Base-by-base conservation (phyloP, 371 early-diverging fungal species). In the Rhizomucor pusillus region DNA sequence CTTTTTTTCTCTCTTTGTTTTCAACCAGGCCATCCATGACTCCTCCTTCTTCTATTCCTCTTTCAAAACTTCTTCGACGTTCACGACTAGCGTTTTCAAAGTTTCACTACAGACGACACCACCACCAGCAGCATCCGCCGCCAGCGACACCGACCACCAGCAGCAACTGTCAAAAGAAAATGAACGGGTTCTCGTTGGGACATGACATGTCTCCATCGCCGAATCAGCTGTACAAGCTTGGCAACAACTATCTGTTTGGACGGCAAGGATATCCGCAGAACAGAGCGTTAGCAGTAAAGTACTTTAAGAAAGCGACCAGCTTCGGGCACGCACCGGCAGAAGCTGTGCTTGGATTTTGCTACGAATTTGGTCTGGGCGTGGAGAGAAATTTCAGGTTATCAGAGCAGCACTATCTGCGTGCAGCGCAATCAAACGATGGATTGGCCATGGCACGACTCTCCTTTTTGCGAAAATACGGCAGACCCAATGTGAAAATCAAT, bases 311-410 rank as follows among this genome's bases (percentile, higher is more conserved):
- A 33, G 76, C 79, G 9, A 60, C 75, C 6, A 52, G 58, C 4
- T 56, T 73, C 18, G 73, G 80, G 2, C 67, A 71, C 52, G 43
- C 69, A 5, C 70, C 69, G 24, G 80, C 86, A 2, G 67, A 67
- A 23, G 82, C 79, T 7, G 66, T 82, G 1, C 69, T 86, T 22
- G 88, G 84, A 14, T 87, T 86, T 49, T 87, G 88, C 54, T 78
- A 77, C 66, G 97, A 96, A 60, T 92, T 92, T 71, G 92, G 90
- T 0, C 68, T 90, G 9, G 92, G 91, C 5, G 58, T 75, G 5
- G 51, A 57, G 6, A 67, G 61, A 14, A 81, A 90, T 56, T 82
- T 76, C 63, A 63, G 62, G 19, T 40, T 52, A n/a, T 67, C 89
- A 20, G 92, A 91, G 49, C 51, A 56, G 12, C 63, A 78, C 43